Base-by-base conservation (phyloP, 176 grass and related monocot genomes). In the Bothriochloa decipiens region DNA sequence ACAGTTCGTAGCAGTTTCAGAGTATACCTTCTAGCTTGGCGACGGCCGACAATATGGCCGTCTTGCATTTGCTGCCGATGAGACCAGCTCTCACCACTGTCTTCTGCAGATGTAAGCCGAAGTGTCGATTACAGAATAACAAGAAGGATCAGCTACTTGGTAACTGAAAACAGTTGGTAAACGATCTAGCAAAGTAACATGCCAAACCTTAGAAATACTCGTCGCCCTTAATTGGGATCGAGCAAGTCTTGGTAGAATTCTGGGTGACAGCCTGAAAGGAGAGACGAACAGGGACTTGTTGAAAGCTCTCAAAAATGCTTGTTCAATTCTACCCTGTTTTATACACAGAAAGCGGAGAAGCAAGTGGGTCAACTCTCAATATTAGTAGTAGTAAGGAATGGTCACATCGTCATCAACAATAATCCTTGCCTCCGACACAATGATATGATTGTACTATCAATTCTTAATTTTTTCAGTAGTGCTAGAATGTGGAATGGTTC, bases 141-240 rank as follows among this genome's bases (percentile, higher is more conserved):
- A 41, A 23, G 36, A 23, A 41, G 35, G 25, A 28, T 41, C 37
- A 45, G 33, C 3, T 41, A 62, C n/a, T 42, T 15, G 28, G 6
- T 49, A 8, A 41, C 36, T 7, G 7, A 4, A 40, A 0, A 11
- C 14, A 16, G 47, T 49, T 47, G 15, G 47, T 0, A 29, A 52
- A 28, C 8, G 12, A 43, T 14, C 1, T 22, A 50, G 42, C 10
- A 26, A 22, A 49, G 26, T 33, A 37, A 16, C 68, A 25, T 25
- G 70, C 11, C 81, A 13, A 67, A 71, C 83, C 74, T 78, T 70
- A n/a, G 47, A 70, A 74, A 85, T 77, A 47, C 50, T 61, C 13
- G 13, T 47, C 45, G 4, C 36, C 36, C 5, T 37, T 37, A 37
- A 37, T 37, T 37, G 2, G 29, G 29, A 32, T 32, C 29, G 29